Base-by-base conservation (phyloP, 495 filamentous ascomycete species). In the Zalerion maritima region DNA sequence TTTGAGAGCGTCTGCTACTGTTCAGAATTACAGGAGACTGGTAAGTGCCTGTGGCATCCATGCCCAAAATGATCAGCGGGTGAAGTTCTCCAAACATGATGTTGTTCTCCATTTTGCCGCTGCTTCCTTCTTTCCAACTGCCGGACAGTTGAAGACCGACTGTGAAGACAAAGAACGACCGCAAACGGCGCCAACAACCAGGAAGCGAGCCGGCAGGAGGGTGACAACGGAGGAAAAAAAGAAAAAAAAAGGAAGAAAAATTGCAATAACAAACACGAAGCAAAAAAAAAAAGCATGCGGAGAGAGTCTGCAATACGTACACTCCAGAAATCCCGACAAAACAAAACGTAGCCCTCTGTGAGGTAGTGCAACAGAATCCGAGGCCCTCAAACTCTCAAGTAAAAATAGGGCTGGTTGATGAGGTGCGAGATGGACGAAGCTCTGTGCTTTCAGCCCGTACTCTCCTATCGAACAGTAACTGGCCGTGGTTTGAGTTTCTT, bases 401-500 rank as follows among this genome's bases (percentile, higher is more conserved):
- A 39, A 35, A 22, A 32, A 32, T 19, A 16, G 9, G 29, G 29
- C 22, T 22, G 27, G 26, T 43, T 26, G 40, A 45, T 33, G 41
- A 51, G 46, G 49, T 40, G 38, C 43, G 42, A 56, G 46, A 47
- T 43, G 36, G 56, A 60, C 47, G 55, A 62, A 62, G 57, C 57
- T 62, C 54, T 62, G 46, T 62, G 57, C 57, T 60, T 56, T 49
- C 55, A 54, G 46, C 53, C 55, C 32, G 26, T n/a, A n/a, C n/a
- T n/a, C n/a, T n/a, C n/a, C n/a, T n/a, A n/a, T n/a, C n/a, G n/a
- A n/a, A n/a, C n/a, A n/a, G n/a, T n/a, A n/a, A n/a, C n/a, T n/a
- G n/a, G n/a, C n/a, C n/a, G n/a, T n/a, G n/a, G n/a, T n/a, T n/a
- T n/a, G n/a, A n/a, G n/a, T n/a, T n/a, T n/a, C n/a, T n/a, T n/a